A percentile compares a stretch with the other conserved stretches of the same genome.
Conservation (phyloP, 345 rosid genomes). For the Luvunga scandens region DNA sequence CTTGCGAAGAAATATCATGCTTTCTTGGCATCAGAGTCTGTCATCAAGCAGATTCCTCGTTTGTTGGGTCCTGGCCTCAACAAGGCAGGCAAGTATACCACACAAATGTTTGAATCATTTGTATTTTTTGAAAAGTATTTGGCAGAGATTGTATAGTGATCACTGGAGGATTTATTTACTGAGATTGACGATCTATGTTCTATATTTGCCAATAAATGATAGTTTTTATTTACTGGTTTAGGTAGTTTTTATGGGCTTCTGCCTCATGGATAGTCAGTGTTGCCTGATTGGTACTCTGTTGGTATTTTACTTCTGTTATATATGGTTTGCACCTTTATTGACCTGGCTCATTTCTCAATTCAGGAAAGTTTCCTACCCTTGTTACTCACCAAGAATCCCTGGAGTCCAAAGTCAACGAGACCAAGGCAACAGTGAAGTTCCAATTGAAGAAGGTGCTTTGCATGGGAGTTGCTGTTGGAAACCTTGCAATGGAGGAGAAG, state of each 20-base stretch:
- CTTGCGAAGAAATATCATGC: conserved; percentile 82
- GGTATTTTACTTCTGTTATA: neutral
- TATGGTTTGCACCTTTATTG: neutral
- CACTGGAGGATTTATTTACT: too few relatives aligned
- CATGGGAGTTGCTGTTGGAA: conserved; percentile 88
- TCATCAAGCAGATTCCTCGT: conserved; percentile 85
- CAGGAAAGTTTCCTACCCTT: conserved; percentile 84
- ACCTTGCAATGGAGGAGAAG: conserved; percentile 68
- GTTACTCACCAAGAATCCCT: conserved; percentile 74
- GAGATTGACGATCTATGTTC: neutral
- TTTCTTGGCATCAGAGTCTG: conserved; percentile 77
- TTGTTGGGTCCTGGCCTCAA: conserved; percentile 84
- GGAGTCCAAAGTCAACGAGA: conserved; percentile 74
- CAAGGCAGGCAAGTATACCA: conserved; percentile 70
- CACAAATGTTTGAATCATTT: neutral
- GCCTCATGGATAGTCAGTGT: neutral
- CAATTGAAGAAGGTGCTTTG: conserved; percentile 81
- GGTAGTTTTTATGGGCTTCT: neutral
- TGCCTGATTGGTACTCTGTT: neutral
- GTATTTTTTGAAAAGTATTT: too few relatives aligned
- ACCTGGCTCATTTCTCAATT: neutral
- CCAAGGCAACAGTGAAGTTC: conserved; percentile 75
- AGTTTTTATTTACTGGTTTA: neutral
- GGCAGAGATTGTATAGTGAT: too few relatives aligned
- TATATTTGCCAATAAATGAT: neutral